phyloP scores from a whole-genome alignment of 1,284 basidiomycete species.

The Cystobasidium sp. region DNA sequence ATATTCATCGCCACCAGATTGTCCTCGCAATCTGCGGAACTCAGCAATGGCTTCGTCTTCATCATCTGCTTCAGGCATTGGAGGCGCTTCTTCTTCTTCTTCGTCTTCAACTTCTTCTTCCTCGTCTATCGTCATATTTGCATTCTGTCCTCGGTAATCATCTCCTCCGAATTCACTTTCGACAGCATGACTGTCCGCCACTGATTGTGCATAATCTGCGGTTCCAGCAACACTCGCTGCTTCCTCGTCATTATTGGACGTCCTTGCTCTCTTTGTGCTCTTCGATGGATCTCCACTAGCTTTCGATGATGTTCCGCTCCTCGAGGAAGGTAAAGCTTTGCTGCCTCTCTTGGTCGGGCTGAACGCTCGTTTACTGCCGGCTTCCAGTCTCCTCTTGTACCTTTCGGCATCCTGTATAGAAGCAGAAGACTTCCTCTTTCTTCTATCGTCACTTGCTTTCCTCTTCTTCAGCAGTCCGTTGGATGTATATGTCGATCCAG shows the following conservation, averaged over 20 bases:
- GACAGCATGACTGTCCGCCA: background rate
- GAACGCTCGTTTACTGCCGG: background rate
- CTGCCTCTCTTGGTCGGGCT: constrained; percentile 9
- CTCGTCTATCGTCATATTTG: background rate
- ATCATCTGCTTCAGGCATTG: constrained; percentile 16
- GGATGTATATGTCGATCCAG: background rate
- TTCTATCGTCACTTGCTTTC: background rate
- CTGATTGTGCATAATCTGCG: background rate
- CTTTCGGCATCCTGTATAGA: constrained; percentile 2
- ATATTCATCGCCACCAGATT: constrained; percentile 24
- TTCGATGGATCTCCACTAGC: constrained; percentile 10
- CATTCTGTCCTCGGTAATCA: background rate
- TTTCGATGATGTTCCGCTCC: background rate
- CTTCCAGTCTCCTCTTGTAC: constrained; percentile 2
- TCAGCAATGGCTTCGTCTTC: constrained; percentile 39
- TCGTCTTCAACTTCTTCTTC: constrained; percentile 41
- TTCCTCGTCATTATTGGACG: background rate
- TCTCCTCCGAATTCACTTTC: background rate
- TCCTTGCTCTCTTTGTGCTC: background rate
- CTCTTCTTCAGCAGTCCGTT: constrained; percentile 1
- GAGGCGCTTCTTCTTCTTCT: constrained; percentile 15
- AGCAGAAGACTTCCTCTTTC: background rate
- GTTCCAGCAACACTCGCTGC: background rate
- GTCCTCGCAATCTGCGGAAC: constrained; percentile 32
- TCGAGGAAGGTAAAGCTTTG: background rate